Conservation (phyloP, 768 basidiomycete genomes). For the Mycena floridula region DNA sequence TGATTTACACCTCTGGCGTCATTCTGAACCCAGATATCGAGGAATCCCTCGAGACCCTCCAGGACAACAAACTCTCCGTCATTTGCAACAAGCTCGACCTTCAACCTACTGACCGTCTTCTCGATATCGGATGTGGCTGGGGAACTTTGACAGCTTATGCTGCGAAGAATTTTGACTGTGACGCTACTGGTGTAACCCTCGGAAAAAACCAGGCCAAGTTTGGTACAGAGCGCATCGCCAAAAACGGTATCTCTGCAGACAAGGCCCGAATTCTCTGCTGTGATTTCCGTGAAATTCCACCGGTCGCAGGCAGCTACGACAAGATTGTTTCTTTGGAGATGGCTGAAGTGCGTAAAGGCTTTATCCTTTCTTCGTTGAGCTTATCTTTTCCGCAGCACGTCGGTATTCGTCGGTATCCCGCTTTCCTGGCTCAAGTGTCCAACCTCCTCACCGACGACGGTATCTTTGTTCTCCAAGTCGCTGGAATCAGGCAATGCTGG, state of each 20-base stretch:
- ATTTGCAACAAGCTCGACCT: slow-evolving; percentile 95
- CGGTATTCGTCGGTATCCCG: slow-evolving; percentile 84
- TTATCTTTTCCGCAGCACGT: slow-evolving; percentile 74
- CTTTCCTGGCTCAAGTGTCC: slow-evolving; percentile 90
- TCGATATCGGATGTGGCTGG: slow-evolving; percentile 94
- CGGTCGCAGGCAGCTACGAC: slow-evolving; percentile 58
- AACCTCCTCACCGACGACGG: slow-evolving; percentile 93
- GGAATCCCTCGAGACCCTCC: slow-evolving; percentile 88
- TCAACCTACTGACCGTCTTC: slow-evolving; percentile 74
- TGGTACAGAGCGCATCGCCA: slow-evolving; percentile 79
- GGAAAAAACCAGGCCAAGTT: slow-evolving; percentile 88
- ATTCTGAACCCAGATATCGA: slow-evolving; percentile 61
- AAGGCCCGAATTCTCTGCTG: slow-evolving; percentile 88
- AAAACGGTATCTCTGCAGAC: slow-evolving; percentile 63
- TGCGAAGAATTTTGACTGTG: slow-evolving; percentile 95
- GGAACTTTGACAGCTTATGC: slow-evolving; percentile 93
- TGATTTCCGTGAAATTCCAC: slow-evolving; percentile 90
- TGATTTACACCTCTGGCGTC: slow-evolving; percentile 97
- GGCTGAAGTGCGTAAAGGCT: slow-evolving; percentile 67
- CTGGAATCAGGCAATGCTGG: slow-evolving; percentile 93
- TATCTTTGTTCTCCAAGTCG: slow-evolving; percentile 93
- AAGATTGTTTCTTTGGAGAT: slow-evolving; percentile 98
- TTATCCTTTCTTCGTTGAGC: background rate
- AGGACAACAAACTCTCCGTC: slow-evolving; percentile 95
- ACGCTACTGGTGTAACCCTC: slow-evolving; percentile 94